phyloP scores from a whole-genome alignment of 495 filamentous ascomycete genomes.

The Penicillium soppii region DNA sequence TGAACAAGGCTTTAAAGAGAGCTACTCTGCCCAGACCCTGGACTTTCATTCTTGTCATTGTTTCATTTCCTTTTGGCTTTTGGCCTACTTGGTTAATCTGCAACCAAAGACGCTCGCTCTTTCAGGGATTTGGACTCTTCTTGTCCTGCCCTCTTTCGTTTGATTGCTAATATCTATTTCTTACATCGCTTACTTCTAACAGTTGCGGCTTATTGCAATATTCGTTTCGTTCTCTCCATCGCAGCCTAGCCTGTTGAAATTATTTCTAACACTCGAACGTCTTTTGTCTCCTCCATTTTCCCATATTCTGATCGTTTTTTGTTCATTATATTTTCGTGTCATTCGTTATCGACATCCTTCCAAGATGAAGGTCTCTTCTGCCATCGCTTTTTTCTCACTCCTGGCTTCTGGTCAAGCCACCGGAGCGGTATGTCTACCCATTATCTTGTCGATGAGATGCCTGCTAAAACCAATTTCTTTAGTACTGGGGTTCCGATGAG shows the following conservation, averaged over 20 bases:
- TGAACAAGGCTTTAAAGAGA: slow-evolving; percentile 1
- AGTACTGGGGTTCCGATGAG: slow-evolving; percentile 57
- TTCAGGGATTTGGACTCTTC: slow-evolving; percentile 11
- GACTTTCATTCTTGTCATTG: slow-evolving; percentile 7
- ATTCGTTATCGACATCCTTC: slow-evolving; percentile 18
- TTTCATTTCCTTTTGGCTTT: slow-evolving; percentile 2
- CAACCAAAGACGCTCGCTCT: slow-evolving; percentile 15
- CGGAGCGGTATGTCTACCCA: slow-evolving; percentile 21
- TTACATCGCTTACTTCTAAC: not conserved
- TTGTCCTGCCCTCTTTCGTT: slow-evolving; percentile 6
- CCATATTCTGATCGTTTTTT: not conserved
- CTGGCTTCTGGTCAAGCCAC: slow-evolving; percentile 29
- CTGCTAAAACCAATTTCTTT: slow-evolving; percentile 10
- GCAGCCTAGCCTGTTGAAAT: not conserved
- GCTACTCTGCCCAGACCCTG: not conserved
- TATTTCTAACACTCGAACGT: slow-evolving; percentile 5
- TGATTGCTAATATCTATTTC: slow-evolving; percentile 2
- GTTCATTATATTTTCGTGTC: slow-evolving; percentile 1
- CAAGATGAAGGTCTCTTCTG: slow-evolving; percentile 28
- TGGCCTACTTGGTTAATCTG: slow-evolving; percentile 3
- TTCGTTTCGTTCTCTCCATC: not conserved
- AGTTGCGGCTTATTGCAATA: not conserved
- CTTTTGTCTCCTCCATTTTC: slow-evolving; percentile 6
- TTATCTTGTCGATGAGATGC: not conserved
- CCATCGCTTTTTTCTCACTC: slow-evolving; percentile 30